These are phyloP conservation scores for Diddensiella caesifluorescens DNA, from an alignment of 805 yeast genomes.

Conservation along the genomic window DNA sequence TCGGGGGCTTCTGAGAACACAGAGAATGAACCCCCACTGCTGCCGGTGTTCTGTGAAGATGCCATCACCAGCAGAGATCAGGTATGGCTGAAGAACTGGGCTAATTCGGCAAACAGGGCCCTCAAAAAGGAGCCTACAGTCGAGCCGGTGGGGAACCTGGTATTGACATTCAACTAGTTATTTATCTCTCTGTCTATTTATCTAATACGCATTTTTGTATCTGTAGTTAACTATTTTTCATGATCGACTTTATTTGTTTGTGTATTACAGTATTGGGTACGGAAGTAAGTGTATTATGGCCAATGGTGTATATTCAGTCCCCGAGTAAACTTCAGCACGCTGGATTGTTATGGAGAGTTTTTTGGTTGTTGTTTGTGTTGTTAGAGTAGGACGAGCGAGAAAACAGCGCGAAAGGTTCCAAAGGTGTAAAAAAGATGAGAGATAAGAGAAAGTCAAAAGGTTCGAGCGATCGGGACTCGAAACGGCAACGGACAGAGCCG, in stretches of 20 bases:
- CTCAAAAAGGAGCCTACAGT: conserved; percentile 17
- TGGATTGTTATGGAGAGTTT: background rate
- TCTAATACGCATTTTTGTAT: no score
- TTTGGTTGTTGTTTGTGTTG: no score
- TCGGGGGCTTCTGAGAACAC: background rate
- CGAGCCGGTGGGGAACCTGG: conserved; percentile 14
- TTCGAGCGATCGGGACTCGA: conserved; percentile 4
- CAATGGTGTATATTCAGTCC: background rate
- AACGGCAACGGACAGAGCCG: conserved; percentile 3
- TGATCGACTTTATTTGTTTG: no score
- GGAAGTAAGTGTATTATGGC: background rate
- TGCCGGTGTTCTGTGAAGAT: background rate
- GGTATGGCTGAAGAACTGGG: conserved; percentile 17
- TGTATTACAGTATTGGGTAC: background rate
- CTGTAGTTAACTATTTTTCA: no score
- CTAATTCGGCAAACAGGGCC: conserved; percentile 15
- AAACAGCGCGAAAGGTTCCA: background rate
- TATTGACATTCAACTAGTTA: conserved; percentile 11
- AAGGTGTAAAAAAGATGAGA: background rate
- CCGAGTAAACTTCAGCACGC: background rate
- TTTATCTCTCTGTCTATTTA: background rate
- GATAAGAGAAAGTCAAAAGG: conserved; percentile 9
- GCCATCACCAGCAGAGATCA: background rate
- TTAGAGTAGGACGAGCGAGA: conserved; percentile 3
- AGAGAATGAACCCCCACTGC: conserved; percentile 2